Evolutionary conservation across 495 filamentous ascomycete species (phyloP), one percentile per base, ranked within the genome.

Genomic region (Daldinia decipiens): DNA sequence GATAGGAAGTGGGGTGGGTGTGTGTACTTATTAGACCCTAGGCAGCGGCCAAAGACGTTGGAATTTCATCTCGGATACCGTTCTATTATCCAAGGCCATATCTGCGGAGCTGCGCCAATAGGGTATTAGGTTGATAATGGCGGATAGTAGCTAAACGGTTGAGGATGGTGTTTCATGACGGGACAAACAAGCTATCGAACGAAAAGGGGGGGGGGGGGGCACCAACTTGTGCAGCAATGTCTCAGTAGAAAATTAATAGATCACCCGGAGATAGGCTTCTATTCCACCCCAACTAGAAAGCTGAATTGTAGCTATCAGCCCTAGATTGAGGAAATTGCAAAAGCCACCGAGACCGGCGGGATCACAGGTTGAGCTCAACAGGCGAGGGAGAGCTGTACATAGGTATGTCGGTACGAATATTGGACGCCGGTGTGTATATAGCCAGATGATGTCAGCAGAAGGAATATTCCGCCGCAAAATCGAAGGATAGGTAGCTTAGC

Each of bases 331-430:
- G 51, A 52, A 51, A 52, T 45, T 24, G 26, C 31, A 53, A 9
- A 53, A 53, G 50, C 64, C 65, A 58, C 70, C 70, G 70, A 73
- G 65, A 68, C 70, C 61, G 57, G 70, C 61, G 65, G 61, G 65
- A 68, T 68, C 51, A 36, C 40, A 65, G 60, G 70, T 73, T 73
- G 70, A 73, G 70, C 70, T 73, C 70, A 73, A 73, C 70, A 73
- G 63, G 65, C 70, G 58, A 34, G 60, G 36, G 52, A 31, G 32
- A 59, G 36, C 60, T 59, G 40, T 65, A n/a, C n/a, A n/a, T n/a
- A n/a, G n/a, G n/a, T n/a, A 58, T 32, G 57, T 47, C 54, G 61
- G 53, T 19, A 32, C 24, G 31, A 31, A 36, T 38, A 51, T 70
- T 7, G 58, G 17, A 36, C 43, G 47, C 21, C 31, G 53, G 17